Evolutionary conservation across 192 early-diverging fungal species (phyloP).

Genomic region (Haplosporangium gracile): DNA sequence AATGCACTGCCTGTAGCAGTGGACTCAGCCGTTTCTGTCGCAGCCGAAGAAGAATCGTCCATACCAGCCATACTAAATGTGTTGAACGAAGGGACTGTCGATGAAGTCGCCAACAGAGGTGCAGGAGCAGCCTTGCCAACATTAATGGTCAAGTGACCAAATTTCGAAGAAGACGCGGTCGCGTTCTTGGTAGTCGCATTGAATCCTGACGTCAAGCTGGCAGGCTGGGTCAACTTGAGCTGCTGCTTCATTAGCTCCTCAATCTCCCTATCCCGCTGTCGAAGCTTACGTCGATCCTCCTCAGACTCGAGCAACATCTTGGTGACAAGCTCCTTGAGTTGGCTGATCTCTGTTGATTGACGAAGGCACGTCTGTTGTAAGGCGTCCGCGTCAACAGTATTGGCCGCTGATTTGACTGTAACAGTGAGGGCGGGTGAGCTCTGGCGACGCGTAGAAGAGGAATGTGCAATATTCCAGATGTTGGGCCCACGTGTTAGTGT

Average conservation of each 20-base stretch:
- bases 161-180: not conserved
- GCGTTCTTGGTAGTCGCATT: not conserved
- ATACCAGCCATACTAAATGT: not conserved
- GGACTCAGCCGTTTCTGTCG: not conserved
- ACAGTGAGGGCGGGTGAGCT: not conserved
- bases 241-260: slow-evolving; percentile 38
- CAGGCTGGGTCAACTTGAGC: not conserved
- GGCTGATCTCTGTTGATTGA: slow-evolving; percentile 37
- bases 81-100: slow-evolving; percentile 18
- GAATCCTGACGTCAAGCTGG: slow-evolving; percentile 12
- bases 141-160: not conserved
- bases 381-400: slow-evolving; percentile 7
- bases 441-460: not conserved
- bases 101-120: not conserved
- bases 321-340: slow-evolving; percentile 41
- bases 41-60: slow-evolving; percentile 6
- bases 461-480: not conserved
- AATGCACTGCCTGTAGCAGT: not conserved
- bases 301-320: slow-evolving; percentile 34
- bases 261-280: slow-evolving; percentile 38
- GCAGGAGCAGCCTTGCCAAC: too few relatives aligned
- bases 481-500: not conserved
- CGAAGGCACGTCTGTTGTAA: slow-evolving; percentile 41
- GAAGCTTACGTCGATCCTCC: slow-evolving; percentile 39
- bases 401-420: not conserved